phyloP scores from a whole-genome alignment of 176 grass and related monocot species.

The Avena insularis region DNA sequence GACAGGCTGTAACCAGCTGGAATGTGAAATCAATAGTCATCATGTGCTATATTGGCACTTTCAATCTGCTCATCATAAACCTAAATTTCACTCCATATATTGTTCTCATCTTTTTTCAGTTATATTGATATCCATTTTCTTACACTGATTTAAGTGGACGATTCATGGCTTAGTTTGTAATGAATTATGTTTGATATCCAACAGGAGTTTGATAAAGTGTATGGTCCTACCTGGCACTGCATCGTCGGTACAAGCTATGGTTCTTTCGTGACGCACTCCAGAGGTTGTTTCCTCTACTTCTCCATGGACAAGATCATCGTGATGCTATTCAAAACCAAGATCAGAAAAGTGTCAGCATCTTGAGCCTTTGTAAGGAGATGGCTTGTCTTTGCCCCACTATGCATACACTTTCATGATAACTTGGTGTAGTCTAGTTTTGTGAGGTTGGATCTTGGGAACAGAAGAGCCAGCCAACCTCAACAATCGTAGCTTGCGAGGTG shows the following conservation, averaged over 20 bases:
- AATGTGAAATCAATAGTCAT: background rate
- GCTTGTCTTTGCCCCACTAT: background rate
- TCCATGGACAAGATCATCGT: slow-evolving; percentile 84
- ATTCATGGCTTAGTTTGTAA: slow-evolving; percentile 8
- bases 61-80: background rate
- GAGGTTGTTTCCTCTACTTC: slow-evolving; percentile 86
- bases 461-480: slow-evolving; percentile 38
- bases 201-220: slow-evolving; percentile 86
- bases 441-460: slow-evolving; percentile 9
- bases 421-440: slow-evolving; percentile 30
- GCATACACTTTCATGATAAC: slow-evolving; percentile 4
- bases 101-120: background rate
- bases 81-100: background rate
- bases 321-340: slow-evolving; percentile 85
- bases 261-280: slow-evolving; percentile 78
- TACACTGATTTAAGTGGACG: background rate
- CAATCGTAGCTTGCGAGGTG: slow-evolving; percentile 22
- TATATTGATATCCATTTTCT: slow-evolving; percentile 20
- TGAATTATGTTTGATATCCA: slow-evolving; percentile 16
- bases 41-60: background rate
- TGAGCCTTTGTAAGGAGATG: slow-evolving; percentile 38
- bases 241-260: slow-evolving; percentile 80
- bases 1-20: background rate
- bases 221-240: slow-evolving; percentile 81
- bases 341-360: slow-evolving; percentile 57